phyloP scores from a whole-genome alignment of 2,329 filamentous ascomycete species.

The Cytospora mali region DNA sequence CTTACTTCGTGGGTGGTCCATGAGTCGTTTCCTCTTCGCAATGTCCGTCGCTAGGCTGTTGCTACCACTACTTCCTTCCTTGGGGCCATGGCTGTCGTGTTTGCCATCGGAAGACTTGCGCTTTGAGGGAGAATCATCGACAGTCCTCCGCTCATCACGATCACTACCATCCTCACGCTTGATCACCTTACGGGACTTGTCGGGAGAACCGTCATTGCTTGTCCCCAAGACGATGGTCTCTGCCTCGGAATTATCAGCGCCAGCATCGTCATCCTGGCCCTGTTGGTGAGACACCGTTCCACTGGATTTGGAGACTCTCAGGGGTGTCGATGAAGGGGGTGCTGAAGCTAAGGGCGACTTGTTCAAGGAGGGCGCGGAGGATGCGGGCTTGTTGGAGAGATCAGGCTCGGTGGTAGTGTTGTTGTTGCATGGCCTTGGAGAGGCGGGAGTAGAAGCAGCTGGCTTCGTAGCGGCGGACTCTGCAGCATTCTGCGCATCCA shows the following conservation, averaged over 20 bases:
- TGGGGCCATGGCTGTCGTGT: slow-evolving; percentile 41
- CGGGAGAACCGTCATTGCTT: slow-evolving; percentile 66
- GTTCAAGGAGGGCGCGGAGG: slow-evolving; percentile 31
- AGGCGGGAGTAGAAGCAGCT: slow-evolving; percentile 40
- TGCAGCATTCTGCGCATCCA: slow-evolving; percentile 70
- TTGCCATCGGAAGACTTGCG: slow-evolving; percentile 39
- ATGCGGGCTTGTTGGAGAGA: slow-evolving; percentile 36
- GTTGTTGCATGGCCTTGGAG: slow-evolving; percentile 17
- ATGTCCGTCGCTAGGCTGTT: slow-evolving; percentile 38
- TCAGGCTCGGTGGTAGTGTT: slow-evolving; percentile 37
- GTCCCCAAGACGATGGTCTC: slow-evolving; percentile 69
- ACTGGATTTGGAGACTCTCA: slow-evolving; percentile 37
- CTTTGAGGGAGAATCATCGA: slow-evolving; percentile 39
- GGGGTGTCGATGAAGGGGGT: slow-evolving; percentile 29
- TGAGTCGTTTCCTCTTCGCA: slow-evolving; percentile 55
- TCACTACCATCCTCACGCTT: slow-evolving; percentile 68
- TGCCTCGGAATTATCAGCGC: slow-evolving; percentile 67
- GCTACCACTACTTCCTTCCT: slow-evolving; percentile 28
- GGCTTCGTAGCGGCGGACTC: slow-evolving; percentile 64
- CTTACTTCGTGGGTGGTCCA: slow-evolving; percentile 48
- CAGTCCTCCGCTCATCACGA: slow-evolving; percentile 44
- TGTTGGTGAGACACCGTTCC: slow-evolving; percentile 34
- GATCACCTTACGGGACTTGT: slow-evolving; percentile 63
- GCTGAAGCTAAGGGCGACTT: slow-evolving; percentile 32
- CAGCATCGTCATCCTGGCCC: slow-evolving; percentile 45